Evolutionary conservation across 768 basidiomycete genomes (phyloP), one percentile per base, ranked within the genome.

Genomic region (Tylopilus balloui): DNA sequence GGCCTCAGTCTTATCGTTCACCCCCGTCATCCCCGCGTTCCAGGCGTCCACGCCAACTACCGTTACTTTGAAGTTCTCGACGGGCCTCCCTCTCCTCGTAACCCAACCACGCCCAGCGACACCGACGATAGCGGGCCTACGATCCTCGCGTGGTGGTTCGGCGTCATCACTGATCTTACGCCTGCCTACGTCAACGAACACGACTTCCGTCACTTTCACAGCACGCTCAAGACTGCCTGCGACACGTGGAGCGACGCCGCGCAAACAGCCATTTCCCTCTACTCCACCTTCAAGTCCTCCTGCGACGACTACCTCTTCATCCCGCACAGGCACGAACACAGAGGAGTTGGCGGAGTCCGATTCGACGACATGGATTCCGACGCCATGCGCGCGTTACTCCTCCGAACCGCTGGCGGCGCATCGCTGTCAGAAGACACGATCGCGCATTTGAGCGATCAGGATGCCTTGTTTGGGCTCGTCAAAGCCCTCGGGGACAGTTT

Each of bases 251-350:
- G 73, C 44, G 51, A 59, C 19, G 24, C 35, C 17, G 12, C 6
- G 5, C 23, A 41, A 4, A 29, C 51, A 31, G 4, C 23, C 28
- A 4, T 43, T 23, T 57, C 60, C 1, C 67, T 78, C 53, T 78
- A 77, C 63, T 58, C 67, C 0, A 55, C 64, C 2, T 78, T 76
- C 66, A 81, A 81, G 56, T 48, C 62, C 14, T 78, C 77, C 67
- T 79, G 78, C 57, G 78, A 81, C 58, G 67, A 74, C 56, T 78
- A 81, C 61, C 76, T 81, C 58, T 73, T 65, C 56, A 73, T 80
- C 56, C 69, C 74, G 2, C 80, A 81, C 55, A 68, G 79, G 7
- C 48, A 54, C 15, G 78, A 81, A 61, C 67, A 70, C n/a, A 64
- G 79, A 9, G 80, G 79, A 3, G 62, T 81, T 31, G 78, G 80